phyloP scores from a whole-genome alignment of 768 basidiomycete genomes.

The Pleurotus citrinopileatus region DNA sequence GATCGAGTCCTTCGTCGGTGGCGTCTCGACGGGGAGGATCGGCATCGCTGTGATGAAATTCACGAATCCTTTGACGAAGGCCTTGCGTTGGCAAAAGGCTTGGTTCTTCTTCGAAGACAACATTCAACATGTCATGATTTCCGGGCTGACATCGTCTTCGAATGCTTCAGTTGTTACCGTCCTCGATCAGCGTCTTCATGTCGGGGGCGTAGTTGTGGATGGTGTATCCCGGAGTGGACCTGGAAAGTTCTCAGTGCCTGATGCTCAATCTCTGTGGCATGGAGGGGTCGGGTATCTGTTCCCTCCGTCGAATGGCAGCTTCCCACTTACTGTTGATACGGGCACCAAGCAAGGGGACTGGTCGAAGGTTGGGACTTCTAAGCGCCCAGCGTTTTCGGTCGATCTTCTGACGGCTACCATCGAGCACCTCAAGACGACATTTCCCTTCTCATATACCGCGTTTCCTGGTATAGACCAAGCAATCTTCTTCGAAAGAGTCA shows the following conservation, averaged over 20 bases:
- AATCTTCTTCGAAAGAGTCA: slow-evolving; percentile 37
- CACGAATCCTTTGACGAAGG: slow-evolving; percentile 55
- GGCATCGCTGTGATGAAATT: slow-evolving; percentile 68
- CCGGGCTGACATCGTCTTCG: slow-evolving; percentile 43
- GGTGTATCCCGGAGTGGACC: slow-evolving; percentile 16
- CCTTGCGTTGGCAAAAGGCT: slow-evolving; percentile 61
- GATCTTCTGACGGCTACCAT: slow-evolving; percentile 67
- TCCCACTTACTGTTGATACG: slow-evolving; percentile 36
- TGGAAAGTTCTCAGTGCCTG: slow-evolving; percentile 10
- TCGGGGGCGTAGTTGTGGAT: slow-evolving; percentile 45
- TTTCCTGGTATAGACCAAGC: slow-evolving; percentile 48
- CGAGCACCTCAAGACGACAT: slow-evolving; percentile 31
- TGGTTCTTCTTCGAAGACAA: slow-evolving; percentile 73
- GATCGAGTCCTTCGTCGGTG: slow-evolving; percentile 61
- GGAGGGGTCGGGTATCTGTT: slow-evolving; percentile 60
- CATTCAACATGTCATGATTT: slow-evolving; percentile 60
- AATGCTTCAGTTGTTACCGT: slow-evolving; percentile 53
- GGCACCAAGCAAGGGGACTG: slow-evolving; percentile 56
- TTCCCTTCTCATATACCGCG: slow-evolving; percentile 48
- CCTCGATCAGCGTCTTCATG: slow-evolving; percentile 58
- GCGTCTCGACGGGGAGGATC: slow-evolving; percentile 51
- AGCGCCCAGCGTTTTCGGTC: slow-evolving; percentile 51
- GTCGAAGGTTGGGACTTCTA: slow-evolving; percentile 61
- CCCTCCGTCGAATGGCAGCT: slow-evolving; percentile 30
- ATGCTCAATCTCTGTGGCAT: slow-evolving; percentile 54